phyloP scores from a whole-genome alignment of 164 flowering plant species.

The Aristolochia fimbriata region DNA sequence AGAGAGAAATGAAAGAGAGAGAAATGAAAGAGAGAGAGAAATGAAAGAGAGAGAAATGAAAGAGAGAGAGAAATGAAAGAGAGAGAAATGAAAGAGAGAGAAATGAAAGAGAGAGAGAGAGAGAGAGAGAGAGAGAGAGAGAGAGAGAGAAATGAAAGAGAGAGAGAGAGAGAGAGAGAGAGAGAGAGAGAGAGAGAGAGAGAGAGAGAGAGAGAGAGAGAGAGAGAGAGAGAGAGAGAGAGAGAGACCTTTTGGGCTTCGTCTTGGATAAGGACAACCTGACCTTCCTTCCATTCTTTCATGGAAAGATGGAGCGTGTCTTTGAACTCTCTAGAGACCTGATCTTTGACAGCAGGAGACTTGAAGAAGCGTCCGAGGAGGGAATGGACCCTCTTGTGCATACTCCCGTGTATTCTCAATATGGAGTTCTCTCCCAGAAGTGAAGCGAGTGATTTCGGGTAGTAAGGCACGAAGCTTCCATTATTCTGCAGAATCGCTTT shows the following conservation, averaged over 20 bases:
- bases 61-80: conserved; percentile 22
- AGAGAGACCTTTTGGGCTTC: conserved; percentile 60
- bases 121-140: conserved; percentile 29
- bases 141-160: conserved; percentile 15
- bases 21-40: conserved; percentile 25
- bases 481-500: conserved; percentile 68
- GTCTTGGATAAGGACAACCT: conserved; percentile 64
- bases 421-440: conserved; percentile 89
- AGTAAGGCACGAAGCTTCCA: conserved; percentile 66
- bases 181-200: conserved; percentile 21
- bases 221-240: conserved; percentile 19
- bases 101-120: conserved; percentile 9
- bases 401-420: conserved; percentile 61
- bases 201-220: conserved; percentile 21
- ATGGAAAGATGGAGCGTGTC: conserved; percentile 46
- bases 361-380: conserved; percentile 78
- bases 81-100: too few species aligned
- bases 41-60: conserved; percentile 15
- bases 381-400: conserved; percentile 83
- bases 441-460: conserved; percentile 78
- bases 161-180: conserved; percentile 25
- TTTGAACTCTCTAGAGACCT: conserved; percentile 67
- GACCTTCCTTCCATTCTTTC: conserved; percentile 51
- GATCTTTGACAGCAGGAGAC: conserved; percentile 63
- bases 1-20: conserved; percentile 24